A percentile compares a stretch with the other conserved stretches of the same genome.
Conservation (phyloP, 192 early-diverging fungal genomes). For the Linnemannia zychae region DNA sequence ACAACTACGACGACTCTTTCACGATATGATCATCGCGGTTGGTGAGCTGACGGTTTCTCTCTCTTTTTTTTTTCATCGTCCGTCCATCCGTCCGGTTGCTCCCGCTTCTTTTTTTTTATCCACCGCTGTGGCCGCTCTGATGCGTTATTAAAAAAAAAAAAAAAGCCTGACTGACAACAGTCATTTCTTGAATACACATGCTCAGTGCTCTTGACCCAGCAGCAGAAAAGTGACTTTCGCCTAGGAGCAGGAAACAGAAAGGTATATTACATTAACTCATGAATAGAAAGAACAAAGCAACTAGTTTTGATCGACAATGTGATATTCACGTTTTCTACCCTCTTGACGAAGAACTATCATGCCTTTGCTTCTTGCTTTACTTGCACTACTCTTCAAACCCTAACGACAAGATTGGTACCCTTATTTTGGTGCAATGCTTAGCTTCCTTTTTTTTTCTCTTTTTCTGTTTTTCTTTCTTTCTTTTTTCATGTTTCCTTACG, state of each 20-base stretch:
- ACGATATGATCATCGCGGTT: background rate
- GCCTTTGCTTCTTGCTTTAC: no score
- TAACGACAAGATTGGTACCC: no score
- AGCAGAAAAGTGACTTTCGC: background rate
- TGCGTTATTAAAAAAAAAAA: background rate
- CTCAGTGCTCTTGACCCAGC: conserved; percentile 1
- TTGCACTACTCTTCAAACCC: no score
- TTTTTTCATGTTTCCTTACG: no score
- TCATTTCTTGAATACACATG: background rate
- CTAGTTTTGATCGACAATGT: no score
- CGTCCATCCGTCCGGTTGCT: no score
- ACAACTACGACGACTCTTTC: background rate
- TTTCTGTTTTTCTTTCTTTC: background rate
- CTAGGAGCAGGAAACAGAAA: background rate
- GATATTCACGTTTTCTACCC: no score
- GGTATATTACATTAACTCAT: background rate
- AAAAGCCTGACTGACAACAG: no score
- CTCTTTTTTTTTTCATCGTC: background rate
- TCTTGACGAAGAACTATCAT: no score
- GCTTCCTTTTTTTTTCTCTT: no score
- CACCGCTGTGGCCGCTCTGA: background rate
- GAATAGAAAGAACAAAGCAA: no score
- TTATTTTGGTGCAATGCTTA: no score
- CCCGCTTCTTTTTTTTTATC: background rate
- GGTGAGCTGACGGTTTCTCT: background rate